These are phyloP conservation scores for Nannizzia gypsea DNA, from an alignment of 2,329 filamentous ascomycete genomes.

Conservation along the genomic window DNA sequence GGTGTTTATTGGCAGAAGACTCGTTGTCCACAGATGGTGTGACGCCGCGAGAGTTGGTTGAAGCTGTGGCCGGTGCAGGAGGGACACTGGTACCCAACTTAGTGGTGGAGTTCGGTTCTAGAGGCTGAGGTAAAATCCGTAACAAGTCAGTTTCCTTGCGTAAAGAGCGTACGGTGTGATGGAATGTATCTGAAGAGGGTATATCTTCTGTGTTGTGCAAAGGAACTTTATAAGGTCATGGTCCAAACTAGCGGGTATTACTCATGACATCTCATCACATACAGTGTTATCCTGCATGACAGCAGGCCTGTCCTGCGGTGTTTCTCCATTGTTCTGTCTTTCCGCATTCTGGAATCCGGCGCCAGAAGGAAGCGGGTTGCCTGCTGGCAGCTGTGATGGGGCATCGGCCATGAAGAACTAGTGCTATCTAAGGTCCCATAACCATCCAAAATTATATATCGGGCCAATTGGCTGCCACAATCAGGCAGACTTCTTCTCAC, in stretches of 20 bases:
- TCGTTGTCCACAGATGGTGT: neutral
- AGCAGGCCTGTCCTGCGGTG: conserved; percentile 2
- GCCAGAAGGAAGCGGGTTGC: neutral
- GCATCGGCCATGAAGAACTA: conserved; percentile 9
- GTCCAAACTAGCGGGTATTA: neutral
- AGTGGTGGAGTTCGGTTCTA: neutral
- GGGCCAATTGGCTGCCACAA: neutral
- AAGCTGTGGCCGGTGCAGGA: neutral
- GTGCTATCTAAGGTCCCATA: neutral
- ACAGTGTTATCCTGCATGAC: conserved; percentile 11
- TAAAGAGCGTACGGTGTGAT: neutral
- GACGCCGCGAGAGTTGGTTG: conserved; percentile 1
- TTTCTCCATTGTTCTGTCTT: conserved; percentile 1
- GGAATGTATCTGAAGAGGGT: neutral
- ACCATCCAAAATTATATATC: neutral
- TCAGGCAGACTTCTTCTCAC: neutral
- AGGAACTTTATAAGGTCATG: neutral
- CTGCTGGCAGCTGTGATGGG: conserved; percentile 1
- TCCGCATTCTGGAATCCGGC: neutral
- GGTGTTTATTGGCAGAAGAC: neutral
- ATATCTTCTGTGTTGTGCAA: neutral
- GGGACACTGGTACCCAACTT: neutral
- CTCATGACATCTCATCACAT: conserved; percentile 3
- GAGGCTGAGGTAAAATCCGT: neutral
- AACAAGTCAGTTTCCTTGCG: neutral